Evolutionary conservation across 768 basidiomycete species (phyloP), one percentile per base, ranked within the genome.

Genomic region (Rhodocollybia butyracea): DNA sequence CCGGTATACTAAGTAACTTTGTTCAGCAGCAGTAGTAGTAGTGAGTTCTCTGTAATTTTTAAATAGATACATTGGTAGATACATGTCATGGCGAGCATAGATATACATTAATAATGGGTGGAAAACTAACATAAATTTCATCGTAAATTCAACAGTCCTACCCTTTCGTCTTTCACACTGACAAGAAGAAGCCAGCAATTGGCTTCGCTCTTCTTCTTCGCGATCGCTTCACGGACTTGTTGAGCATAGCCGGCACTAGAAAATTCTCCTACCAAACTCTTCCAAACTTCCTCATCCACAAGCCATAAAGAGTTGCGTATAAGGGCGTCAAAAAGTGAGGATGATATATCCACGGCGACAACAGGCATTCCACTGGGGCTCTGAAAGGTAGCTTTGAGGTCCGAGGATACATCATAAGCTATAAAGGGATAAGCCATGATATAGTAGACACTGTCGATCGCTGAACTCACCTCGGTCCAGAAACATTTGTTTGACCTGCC

Each of bases 271-370:
- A 76, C 64, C 36, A 91, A 75, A 2, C 73, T 57, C 67, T 84
- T 86, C 88, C 91, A 90, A 0, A 76, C 73, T 36, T 91, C 88
- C 41, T 93, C 91, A 57, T 90, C 88, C 4, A 77, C 77, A 24
- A 91, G 68, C 91, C 91, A 92, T 15, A 71, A 66, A 3, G 82
- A 64, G 32, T 67, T 81, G 63, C 73, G 78, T 27, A 76, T 75
- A 74, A 93, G 79, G 2, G 73, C 62, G 45, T 90, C 87, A 59
- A 91, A 91, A 1, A 83, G 76, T 6, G 70, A 56, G 0, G 76
- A 66, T 1, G 83, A 71, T 10, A 91, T 83, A 54, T 92, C 90
- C 13, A 92, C 76, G 2, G 83, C 89, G n/a, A 93, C 69, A 21
- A 81, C 82, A 1, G 88, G 86, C 58, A 89, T 73, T 10, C 82